phyloP scores from a whole-genome alignment of 2,329 filamentous ascomycete genomes.

The Zasmidium cellare region DNA sequence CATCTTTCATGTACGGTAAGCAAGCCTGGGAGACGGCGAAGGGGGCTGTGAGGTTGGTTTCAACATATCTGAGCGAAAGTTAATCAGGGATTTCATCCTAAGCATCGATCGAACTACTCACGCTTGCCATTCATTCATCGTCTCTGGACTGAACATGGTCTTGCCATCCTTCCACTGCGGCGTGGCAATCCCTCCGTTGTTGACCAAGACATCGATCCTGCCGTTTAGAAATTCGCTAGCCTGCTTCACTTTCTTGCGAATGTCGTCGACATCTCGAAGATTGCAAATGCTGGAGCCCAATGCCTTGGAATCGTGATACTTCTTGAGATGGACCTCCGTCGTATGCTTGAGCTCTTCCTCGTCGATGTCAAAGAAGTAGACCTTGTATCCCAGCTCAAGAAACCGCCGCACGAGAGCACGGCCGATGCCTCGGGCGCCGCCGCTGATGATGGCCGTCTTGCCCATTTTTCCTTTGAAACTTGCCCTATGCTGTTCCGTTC shows the following conservation, averaged over 20 bases:
- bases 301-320: constrained; percentile 19
- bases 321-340: constrained; percentile 28
- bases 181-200: constrained; percentile 41
- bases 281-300: constrained; percentile 31
- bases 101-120: constrained; percentile 4
- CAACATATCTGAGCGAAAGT: constrained; percentile 29
- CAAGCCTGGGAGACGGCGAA: constrained; percentile 31
- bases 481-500: too few species aligned
- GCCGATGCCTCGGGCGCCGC: constrained; percentile 38
- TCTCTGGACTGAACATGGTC: constrained; percentile 34
- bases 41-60: constrained; percentile 42
- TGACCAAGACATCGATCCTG: constrained; percentile 39
- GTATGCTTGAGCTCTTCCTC: constrained; percentile 39
- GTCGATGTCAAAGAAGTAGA: constrained; percentile 43
- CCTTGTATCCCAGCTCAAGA: constrained; percentile 38
- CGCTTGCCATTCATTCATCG: constrained; percentile 39
- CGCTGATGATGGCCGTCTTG: constrained; percentile 29
- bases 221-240: constrained; percentile 36
- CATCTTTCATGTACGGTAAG: constrained; percentile 31
- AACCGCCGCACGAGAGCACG: constrained; percentile 37
- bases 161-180: constrained; percentile 34
- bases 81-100: background rate
- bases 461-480: background rate
- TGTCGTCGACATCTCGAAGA: constrained; percentile 34
- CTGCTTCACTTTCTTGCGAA: constrained; percentile 30